Percentiles rank a stretch among this genome's conserved stretches.
These are phyloP conservation scores for Oryza rufipogon DNA, from an alignment of 176 grass and related monocot genomes.

Conservation along the genomic window DNA sequence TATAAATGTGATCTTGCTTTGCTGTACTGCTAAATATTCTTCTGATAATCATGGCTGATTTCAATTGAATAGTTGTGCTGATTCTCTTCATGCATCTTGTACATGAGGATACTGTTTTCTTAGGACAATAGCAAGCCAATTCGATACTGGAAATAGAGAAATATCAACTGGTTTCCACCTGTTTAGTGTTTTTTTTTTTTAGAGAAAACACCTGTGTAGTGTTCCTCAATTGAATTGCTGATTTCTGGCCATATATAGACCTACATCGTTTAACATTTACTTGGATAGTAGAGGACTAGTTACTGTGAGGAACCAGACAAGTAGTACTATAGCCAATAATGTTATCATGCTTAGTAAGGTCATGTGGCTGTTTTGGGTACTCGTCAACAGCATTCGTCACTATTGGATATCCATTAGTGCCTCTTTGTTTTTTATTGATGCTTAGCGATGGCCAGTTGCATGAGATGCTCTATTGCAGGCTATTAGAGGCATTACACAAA, in stretches of 20 bases:
- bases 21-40: neutral
- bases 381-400: neutral
- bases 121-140: neutral
- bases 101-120: neutral
- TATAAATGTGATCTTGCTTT: neutral
- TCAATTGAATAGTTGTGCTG: neutral
- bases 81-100: neutral
- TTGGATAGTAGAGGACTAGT: neutral
- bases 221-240: neutral
- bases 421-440: conserved; percentile 5
- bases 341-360: neutral
- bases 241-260: neutral
- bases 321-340: neutral
- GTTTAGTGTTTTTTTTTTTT: neutral
- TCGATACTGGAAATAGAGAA: neutral
- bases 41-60: neutral
- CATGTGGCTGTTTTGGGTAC: neutral
- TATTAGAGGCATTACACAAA: neutral
- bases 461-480: neutral
- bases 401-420: neutral
- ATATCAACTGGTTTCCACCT: neutral
- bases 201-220: neutral
- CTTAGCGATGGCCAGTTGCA: neutral
- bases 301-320: neutral
- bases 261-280: neutral